phyloP scores from a whole-genome alignment of 176 grass and related monocot genomes.

The Ananas comosus region DNA sequence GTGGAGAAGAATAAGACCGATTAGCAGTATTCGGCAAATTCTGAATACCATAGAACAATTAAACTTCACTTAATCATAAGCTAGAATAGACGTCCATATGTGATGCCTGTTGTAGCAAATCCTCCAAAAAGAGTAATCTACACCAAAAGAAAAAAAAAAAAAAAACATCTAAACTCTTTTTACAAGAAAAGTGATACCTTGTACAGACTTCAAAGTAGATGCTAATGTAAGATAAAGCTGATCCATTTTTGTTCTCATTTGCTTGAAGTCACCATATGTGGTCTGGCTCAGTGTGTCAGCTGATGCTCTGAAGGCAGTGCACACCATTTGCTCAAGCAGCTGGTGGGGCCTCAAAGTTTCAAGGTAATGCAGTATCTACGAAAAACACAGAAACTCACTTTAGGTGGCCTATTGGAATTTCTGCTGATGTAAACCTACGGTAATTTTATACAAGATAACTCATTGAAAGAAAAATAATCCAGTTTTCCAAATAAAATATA shows the following conservation, averaged over 20 bases:
- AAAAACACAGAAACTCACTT: constrained; percentile 8
- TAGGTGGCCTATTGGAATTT: not conserved
- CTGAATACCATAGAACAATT: too few relatives aligned
- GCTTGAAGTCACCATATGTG: constrained; percentile 69
- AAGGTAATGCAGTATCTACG: constrained; percentile 87
- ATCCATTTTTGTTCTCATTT: constrained; percentile 77
- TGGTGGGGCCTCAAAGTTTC: constrained; percentile 89
- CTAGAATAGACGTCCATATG: too few relatives aligned
- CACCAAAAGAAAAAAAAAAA: not conserved
- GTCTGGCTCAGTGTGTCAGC: constrained; percentile 71
- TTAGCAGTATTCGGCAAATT: too few relatives aligned
- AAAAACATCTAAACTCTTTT: not conserved
- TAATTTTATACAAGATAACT: not conserved
- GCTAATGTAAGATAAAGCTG: constrained; percentile 81
- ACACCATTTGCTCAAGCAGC: constrained; percentile 93
- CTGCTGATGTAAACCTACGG: not conserved
- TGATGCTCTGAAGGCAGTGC: constrained; percentile 77
- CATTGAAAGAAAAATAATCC: not conserved
- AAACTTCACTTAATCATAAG: too few relatives aligned
- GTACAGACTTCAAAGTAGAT: constrained; percentile 63
- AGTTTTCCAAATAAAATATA: too few relatives aligned
- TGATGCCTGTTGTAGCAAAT: too few relatives aligned
- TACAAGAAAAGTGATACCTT: constrained; percentile 40
- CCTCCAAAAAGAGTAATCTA: not conserved
- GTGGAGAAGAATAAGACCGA: too few relatives aligned